phyloP scores from a whole-genome alignment of 2,329 filamentous ascomycete species.

The Phaeosphaeria sp. region DNA sequence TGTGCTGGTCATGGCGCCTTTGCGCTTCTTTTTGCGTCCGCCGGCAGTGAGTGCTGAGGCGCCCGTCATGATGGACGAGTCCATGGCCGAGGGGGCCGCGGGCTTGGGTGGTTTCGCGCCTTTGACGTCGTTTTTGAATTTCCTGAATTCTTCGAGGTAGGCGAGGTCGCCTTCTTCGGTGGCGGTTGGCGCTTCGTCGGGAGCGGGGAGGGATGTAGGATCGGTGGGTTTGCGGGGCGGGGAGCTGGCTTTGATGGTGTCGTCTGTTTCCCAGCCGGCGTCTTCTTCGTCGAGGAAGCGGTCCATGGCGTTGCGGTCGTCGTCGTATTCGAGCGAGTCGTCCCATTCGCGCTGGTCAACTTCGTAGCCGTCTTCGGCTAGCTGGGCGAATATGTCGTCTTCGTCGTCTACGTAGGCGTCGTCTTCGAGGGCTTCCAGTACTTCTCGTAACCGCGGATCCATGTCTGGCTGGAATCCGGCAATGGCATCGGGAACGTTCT shows the following conservation, averaged over 20 bases:
- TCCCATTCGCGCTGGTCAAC: slow-evolving; percentile 83
- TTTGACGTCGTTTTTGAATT: slow-evolving; percentile 83
- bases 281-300: slow-evolving; percentile 64
- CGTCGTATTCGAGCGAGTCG: slow-evolving; percentile 54
- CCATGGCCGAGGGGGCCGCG: slow-evolving; percentile 66
- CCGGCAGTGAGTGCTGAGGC: slow-evolving; percentile 72
- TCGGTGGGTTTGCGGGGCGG: slow-evolving; percentile 59
- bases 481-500: slow-evolving; percentile 88
- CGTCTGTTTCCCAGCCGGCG: slow-evolving; percentile 93
- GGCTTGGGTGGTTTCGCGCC: slow-evolving; percentile 50
- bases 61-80: slow-evolving; percentile 73
- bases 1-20: slow-evolving; percentile 87
- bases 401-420: slow-evolving; percentile 88
- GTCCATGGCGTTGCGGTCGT: slow-evolving; percentile 45
- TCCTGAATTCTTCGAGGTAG: slow-evolving; percentile 91
- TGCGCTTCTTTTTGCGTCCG: slow-evolving; percentile 89
- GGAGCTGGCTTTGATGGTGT: slow-evolving; percentile 74
- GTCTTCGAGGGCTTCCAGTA: slow-evolving; percentile 91
- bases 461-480: slow-evolving; percentile 97
- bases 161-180: slow-evolving; percentile 66
- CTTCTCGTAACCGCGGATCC: slow-evolving; percentile 90
- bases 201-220: slow-evolving; percentile 37
- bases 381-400: slow-evolving; percentile 81
- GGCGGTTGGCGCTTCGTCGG: slow-evolving; percentile 42
- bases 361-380: slow-evolving; percentile 74